These are phyloP conservation scores for Solanum ossicruentum DNA, from an alignment of 257 asterid species.

Conservation along the genomic window DNA sequence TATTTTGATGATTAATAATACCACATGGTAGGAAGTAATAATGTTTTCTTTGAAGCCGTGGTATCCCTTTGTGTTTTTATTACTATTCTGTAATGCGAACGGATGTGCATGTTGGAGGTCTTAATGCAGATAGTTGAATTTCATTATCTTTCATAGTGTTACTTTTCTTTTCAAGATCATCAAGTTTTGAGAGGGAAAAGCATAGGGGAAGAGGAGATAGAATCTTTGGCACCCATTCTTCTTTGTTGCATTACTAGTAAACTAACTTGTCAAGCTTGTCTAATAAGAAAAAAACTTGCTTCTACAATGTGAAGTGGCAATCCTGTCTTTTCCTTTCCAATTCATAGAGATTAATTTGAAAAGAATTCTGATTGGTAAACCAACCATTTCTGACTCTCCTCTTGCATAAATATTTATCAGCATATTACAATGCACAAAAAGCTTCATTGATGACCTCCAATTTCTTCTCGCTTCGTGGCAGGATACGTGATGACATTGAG, in stretches of 20 bases:
- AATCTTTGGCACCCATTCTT: neutral
- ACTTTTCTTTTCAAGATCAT: neutral
- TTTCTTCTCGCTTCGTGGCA: conserved; percentile 13
- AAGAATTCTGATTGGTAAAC: neutral
- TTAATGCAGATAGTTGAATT: neutral
- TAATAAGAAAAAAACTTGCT: neutral
- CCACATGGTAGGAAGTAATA: neutral
- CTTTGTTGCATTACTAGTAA: neutral
- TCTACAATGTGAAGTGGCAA: neutral
- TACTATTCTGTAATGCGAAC: neutral
- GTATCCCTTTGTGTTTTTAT: neutral
- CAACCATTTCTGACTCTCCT: neutral
- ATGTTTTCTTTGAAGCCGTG: neutral
- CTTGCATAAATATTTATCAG: neutral
- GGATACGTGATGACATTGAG: conserved; percentile 97
- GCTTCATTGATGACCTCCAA: neutral
- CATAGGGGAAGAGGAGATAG: neutral
- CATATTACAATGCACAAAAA: neutral
- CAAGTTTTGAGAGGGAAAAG: neutral
- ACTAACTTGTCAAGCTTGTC: neutral
- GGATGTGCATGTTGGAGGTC: neutral
- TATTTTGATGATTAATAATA: neutral
- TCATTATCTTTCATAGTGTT: neutral
- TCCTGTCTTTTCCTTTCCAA: neutral
- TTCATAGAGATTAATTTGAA: neutral